Conservation (phyloP, 2,329 filamentous ascomycete genomes). For the Xylariaceae sp. region DNA sequence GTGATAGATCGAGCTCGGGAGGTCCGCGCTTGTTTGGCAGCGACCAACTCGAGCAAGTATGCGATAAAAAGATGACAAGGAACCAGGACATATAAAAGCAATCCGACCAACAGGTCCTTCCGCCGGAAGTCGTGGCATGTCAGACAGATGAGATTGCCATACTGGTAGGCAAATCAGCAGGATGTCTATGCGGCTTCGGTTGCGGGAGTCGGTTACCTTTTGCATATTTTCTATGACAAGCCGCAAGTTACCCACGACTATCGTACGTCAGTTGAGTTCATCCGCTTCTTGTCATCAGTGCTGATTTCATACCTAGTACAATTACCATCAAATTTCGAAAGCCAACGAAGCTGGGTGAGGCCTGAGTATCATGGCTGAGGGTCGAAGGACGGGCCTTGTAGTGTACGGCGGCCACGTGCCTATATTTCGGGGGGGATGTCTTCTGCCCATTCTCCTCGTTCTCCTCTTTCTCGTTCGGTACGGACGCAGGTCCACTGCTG, state of each 20-base stretch:
- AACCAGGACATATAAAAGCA: slow-evolving; percentile 77
- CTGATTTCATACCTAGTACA: slow-evolving; percentile 62
- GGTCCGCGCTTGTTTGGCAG: slow-evolving; percentile 71
- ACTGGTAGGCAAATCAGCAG: slow-evolving; percentile 50
- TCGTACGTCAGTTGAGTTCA: slow-evolving; percentile 13
- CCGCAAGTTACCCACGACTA: slow-evolving; percentile 87
- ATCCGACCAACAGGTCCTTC: slow-evolving; percentile 71
- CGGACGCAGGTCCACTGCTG: neutral
- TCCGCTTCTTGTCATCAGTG: neutral
- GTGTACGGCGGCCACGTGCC: slow-evolving; percentile 87
- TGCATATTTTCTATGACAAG: slow-evolving; percentile 96
- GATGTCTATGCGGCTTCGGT: slow-evolving; percentile 13
- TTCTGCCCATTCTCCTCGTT: slow-evolving; percentile 33
- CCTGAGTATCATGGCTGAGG: slow-evolving; percentile 75
- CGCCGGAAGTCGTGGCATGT: slow-evolving; percentile 81
- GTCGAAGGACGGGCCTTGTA: slow-evolving; percentile 67
- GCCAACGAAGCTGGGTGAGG: slow-evolving; percentile 79
- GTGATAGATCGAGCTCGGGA: slow-evolving; percentile 50
- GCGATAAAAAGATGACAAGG: slow-evolving; percentile 88
- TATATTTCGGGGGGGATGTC: slow-evolving; percentile 64
- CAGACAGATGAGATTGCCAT: slow-evolving; percentile 90
- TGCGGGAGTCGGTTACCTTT: slow-evolving; percentile 56
- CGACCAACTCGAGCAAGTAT: slow-evolving; percentile 81
- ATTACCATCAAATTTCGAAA: slow-evolving; percentile 97
- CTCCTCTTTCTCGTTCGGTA: slow-evolving; percentile 16